Evolutionary conservation across 2,329 filamentous ascomycete species (phyloP).

Genomic region (Acephala macrosclerotiorum): DNA sequence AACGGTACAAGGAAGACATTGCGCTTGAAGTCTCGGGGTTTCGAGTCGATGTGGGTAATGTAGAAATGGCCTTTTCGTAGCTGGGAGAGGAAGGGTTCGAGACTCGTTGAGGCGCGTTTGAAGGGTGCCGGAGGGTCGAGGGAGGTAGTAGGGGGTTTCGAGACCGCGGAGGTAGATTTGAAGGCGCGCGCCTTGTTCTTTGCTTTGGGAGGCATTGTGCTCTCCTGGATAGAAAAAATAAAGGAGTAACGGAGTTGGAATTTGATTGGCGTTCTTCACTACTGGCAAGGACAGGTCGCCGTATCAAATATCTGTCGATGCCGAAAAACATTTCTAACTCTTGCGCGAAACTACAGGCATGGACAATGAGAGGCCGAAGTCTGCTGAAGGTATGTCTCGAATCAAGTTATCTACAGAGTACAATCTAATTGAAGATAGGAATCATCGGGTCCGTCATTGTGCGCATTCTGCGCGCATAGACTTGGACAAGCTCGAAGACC

Average conservation of each 20-base stretch:
- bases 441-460: conserved; percentile 39
- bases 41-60: conserved; percentile 81
- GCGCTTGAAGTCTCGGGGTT: conserved; percentile 74
- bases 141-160: conserved; percentile 27
- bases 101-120: conserved; percentile 60
- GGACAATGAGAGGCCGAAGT: conserved; percentile 42
- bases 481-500: conserved; percentile 39
- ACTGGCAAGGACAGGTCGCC: conserved; percentile 18
- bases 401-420: background rate
- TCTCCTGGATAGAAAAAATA: conserved; percentile 13
- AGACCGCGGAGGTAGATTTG: conserved; percentile 25
- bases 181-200: conserved; percentile 41
- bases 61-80: conserved; percentile 81
- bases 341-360: conserved; percentile 25
- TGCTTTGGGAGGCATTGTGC: conserved; percentile 42
- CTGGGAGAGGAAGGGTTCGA: conserved; percentile 46
- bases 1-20: conserved; percentile 85
- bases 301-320: conserved; percentile 27
- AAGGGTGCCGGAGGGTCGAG: conserved; percentile 68
- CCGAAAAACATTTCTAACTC: conserved; percentile 2
- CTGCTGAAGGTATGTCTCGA: conserved; percentile 38
- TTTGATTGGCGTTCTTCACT: conserved; percentile 1
- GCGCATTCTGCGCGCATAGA: conserved; percentile 45
- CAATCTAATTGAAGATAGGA: conserved; percentile 36
- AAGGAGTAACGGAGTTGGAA: conserved; percentile 4